phyloP scores from a whole-genome alignment of 164 flowering plant genomes.

The Dillenia turbinata region DNA sequence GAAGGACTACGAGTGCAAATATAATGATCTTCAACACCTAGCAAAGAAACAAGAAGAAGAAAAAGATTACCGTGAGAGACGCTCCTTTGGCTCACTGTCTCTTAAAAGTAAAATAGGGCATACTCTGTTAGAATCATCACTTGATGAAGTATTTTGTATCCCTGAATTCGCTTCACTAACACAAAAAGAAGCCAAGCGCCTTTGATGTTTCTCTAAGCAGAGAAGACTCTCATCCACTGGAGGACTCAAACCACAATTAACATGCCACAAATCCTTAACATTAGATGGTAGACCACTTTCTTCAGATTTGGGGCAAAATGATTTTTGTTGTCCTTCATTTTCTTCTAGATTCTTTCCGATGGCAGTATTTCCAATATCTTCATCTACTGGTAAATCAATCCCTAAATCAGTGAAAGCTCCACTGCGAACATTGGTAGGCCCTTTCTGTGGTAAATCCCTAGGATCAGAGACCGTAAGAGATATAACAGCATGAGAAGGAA shows the following conservation, averaged over 20 bases:
- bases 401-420: conserved; percentile 8
- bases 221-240: conserved; percentile 68
- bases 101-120: conserved; percentile 78
- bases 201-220: conserved; percentile 50
- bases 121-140: conserved; percentile 29
- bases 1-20: no score
- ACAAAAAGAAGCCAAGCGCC: conserved; percentile 42
- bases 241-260: conserved; percentile 24
- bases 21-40: no score
- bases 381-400: conserved; percentile 13
- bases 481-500: conserved; percentile 45
- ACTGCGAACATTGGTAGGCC: conserved; percentile 16
- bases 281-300: conserved; percentile 14
- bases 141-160: conserved; percentile 18
- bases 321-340: conserved; percentile 12
- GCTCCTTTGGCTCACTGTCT: conserved; percentile 15
- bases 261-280: conserved; percentile 54
- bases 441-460: conserved; percentile 27
- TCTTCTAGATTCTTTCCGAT: conserved; percentile 10
- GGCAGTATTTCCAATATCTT: conserved; percentile 12
- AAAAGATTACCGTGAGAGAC: no score
- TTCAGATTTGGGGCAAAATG: conserved; percentile 22
- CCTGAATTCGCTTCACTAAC: conserved; percentile 26
- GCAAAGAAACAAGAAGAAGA: no score
- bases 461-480: conserved; percentile 72